Conservation (phyloP, 768 basidiomycete species). For the Artomyces pyxidatus region DNA sequence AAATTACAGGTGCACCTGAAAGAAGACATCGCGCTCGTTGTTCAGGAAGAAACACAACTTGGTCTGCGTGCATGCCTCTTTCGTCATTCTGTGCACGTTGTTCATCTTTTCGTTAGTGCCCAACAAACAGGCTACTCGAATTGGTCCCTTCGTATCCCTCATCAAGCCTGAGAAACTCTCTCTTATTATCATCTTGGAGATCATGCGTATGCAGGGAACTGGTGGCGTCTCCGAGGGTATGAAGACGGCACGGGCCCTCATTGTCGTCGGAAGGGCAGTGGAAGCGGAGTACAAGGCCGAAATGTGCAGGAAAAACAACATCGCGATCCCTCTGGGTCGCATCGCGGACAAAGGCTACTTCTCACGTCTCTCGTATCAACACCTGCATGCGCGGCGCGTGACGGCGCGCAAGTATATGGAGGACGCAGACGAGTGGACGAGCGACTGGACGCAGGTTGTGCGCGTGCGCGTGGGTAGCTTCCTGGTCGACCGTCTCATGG, state of each 20-base stretch:
- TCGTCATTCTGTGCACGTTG: neutral
- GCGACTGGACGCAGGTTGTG: constrained; percentile 74
- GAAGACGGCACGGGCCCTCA: constrained; percentile 79
- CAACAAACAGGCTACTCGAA: no score
- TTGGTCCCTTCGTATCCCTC: constrained; percentile 69
- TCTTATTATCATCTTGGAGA: constrained; percentile 80
- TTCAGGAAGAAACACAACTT: constrained; percentile 26
- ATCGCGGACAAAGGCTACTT: constrained; percentile 38
- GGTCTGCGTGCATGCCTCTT: constrained; percentile 14
- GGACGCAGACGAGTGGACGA: constrained; percentile 65
- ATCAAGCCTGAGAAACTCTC: constrained; percentile 75
- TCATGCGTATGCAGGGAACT: constrained; percentile 72
- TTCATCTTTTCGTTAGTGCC: no score
- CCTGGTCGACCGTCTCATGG: constrained; percentile 77
- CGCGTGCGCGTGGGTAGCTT: constrained; percentile 76
- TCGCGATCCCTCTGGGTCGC: constrained; percentile 26
- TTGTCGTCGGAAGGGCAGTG: constrained; percentile 74
- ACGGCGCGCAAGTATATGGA: constrained; percentile 56
- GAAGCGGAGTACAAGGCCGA: constrained; percentile 89
- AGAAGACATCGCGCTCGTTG: constrained; percentile 41
- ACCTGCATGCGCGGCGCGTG: constrained; percentile 56
- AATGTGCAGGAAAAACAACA: constrained; percentile 59
- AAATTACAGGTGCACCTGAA: constrained; percentile 45
- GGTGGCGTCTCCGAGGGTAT: constrained; percentile 79
- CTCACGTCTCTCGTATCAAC: constrained; percentile 49